These are phyloP conservation scores for Daldinia eschscholtzii DNA, from an alignment of 2,329 filamentous ascomycete genomes.

Conservation along the genomic window DNA sequence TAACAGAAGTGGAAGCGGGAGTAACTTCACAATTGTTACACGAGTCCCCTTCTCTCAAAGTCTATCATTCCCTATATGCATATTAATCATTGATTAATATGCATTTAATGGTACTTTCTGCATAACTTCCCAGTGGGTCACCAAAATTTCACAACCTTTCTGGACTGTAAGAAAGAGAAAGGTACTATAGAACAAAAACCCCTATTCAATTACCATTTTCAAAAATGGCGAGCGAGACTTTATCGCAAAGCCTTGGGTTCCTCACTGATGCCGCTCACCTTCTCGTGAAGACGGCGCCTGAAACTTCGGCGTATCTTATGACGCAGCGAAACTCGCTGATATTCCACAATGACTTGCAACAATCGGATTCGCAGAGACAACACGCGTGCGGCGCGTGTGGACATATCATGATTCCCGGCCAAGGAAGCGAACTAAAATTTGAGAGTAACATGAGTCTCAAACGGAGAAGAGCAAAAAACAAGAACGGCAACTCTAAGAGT, in stretches of 20 bases:
- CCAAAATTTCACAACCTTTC: neutral
- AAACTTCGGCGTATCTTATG: constrained; percentile 72
- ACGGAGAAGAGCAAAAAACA: constrained; percentile 54
- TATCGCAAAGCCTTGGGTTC: constrained; percentile 54
- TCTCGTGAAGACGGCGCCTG: constrained; percentile 64
- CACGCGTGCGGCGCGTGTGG: constrained; percentile 72
- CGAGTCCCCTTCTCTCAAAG: neutral
- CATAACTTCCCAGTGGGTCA: neutral
- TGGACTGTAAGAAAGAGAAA: neutral
- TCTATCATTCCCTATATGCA: neutral
- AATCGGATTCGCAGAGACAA: constrained; percentile 64
- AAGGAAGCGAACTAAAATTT: constrained; percentile 58
- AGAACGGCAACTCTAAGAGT: constrained; percentile 19
- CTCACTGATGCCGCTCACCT: constrained; percentile 72
- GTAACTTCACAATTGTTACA: neutral
- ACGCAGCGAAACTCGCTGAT: constrained; percentile 64
- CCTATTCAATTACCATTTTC: neutral
- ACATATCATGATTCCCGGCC: constrained; percentile 68
- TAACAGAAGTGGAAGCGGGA: neutral
- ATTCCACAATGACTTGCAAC: constrained; percentile 59
- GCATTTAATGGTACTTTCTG: neutral
- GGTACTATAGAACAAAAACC: neutral
- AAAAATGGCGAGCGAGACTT: constrained; percentile 44
- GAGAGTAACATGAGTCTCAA: constrained; percentile 61
- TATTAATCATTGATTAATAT: neutral